These are phyloP conservation scores for Diplogelasinospora grovesii DNA, from an alignment of 495 filamentous ascomycete species.

Conservation along the genomic window DNA sequence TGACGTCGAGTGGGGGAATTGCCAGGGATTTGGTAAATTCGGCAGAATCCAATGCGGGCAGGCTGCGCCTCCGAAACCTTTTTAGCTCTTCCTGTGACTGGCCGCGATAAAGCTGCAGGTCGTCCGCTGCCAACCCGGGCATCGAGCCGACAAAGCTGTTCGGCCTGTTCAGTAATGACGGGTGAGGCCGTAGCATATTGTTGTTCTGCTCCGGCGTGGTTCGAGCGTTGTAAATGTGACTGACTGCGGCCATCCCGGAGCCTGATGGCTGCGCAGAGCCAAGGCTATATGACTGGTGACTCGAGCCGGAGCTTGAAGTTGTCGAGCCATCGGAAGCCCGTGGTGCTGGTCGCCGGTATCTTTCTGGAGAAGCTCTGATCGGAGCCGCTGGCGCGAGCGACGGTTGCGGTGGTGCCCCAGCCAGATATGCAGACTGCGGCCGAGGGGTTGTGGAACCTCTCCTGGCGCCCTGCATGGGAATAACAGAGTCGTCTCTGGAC, in stretches of 20 bases:
- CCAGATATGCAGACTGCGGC: conserved; percentile 26
- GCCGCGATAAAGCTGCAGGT: conserved; percentile 44
- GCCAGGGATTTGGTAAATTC: conserved; percentile 40
- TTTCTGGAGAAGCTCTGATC: conserved; percentile 43
- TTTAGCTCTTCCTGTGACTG: conserved; percentile 57
- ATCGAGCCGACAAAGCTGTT: conserved; percentile 38
- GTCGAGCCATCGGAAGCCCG: conserved; percentile 37
- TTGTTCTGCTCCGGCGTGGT: conserved; percentile 22
- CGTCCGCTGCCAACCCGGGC: conserved; percentile 41
- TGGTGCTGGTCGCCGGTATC: conserved; percentile 45
- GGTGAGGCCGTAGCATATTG: conserved; percentile 20
- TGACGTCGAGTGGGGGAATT: conserved; percentile 34
- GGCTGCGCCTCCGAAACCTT: conserved; percentile 73
- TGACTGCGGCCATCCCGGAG: conserved; percentile 31
- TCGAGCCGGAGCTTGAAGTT: conserved; percentile 7
- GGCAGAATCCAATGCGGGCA: conserved; percentile 69
- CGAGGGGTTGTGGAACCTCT: conserved; percentile 21
- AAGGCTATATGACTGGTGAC: conserved; percentile 23
- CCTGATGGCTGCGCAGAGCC: conserved; percentile 27
- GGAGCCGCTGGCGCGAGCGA: conserved; percentile 30
- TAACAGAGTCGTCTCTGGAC: conserved; percentile 28
- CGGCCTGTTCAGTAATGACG: conserved; percentile 27
- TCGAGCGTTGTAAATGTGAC: conserved; percentile 36
- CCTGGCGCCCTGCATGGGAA: conserved; percentile 19
- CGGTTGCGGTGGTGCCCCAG: conserved; percentile 24